These are phyloP conservation scores for Globisporangium cylindrosporum DNA, from an alignment of 352 stramenopile genomes.

Conservation along the genomic window DNA sequence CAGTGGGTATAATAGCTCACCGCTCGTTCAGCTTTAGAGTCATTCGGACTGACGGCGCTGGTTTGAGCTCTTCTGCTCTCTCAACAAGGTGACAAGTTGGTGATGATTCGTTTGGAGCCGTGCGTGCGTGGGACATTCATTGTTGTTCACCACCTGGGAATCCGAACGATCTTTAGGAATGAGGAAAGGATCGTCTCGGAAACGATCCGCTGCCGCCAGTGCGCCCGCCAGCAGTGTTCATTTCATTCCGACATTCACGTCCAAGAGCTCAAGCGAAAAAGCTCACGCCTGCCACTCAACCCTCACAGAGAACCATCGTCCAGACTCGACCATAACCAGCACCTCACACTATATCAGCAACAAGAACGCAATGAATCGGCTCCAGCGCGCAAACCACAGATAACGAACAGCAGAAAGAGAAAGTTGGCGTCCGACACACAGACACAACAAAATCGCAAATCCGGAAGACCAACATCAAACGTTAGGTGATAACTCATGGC, in stretches of 20 bases:
- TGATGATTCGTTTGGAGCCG: not conserved
- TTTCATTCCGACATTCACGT: not conserved
- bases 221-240: not conserved
- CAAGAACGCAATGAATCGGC: too few relatives aligned
- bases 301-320: not conserved
- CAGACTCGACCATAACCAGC: not conserved
- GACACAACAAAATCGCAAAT: not conserved
- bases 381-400: too few relatives aligned
- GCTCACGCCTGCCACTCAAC: not conserved
- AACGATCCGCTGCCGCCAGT: not conserved
- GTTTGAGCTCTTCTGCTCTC: not conserved
- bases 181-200: not conserved
- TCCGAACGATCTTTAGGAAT: not conserved
- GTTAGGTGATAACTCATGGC: slow-evolving; percentile 7
- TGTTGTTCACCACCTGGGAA: not conserved
- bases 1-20: not conserved
- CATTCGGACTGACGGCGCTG: not conserved
- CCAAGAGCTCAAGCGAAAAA: not conserved
- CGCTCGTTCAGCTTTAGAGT: not conserved
- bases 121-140: not conserved
- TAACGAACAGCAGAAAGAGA: too few relatives aligned
- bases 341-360: too few relatives aligned
- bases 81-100: not conserved
- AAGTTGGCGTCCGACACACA: too few relatives aligned
- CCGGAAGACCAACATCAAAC: not conserved